A percentile compares a stretch with the other conserved stretches of the same genome.
Evolutionary conservation across 805 yeast species (phyloP).

Genomic region (Lachancea fermentati): DNA sequence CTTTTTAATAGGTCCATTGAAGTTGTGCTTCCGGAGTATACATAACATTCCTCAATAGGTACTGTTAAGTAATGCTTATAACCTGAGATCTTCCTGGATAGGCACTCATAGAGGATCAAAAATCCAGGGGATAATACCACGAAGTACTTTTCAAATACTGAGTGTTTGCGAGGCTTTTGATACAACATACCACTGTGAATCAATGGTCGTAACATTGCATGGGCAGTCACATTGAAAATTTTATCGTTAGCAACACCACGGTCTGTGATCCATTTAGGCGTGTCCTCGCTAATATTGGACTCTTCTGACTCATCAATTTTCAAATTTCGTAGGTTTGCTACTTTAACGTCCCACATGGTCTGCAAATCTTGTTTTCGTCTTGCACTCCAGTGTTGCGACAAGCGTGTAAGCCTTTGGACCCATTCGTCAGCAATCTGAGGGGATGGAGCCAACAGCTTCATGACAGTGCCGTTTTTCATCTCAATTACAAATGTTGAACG

Average conservation of each 20-base stretch:
- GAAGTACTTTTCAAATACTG: constrained; percentile 55
- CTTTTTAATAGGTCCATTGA: constrained; percentile 48
- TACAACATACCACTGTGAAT: constrained; percentile 62
- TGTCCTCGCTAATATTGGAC: constrained; percentile 42
- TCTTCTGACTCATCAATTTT: constrained; percentile 53
- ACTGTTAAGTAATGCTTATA: constrained; percentile 52
- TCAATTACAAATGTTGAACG: constrained; percentile 51
- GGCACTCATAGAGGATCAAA: constrained; percentile 51
- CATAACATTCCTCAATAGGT: constrained; percentile 61
- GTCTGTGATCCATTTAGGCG: constrained; percentile 50
- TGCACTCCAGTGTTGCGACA: constrained; percentile 55
- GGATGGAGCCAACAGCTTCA: constrained; percentile 54
- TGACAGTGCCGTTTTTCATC: constrained; percentile 39
- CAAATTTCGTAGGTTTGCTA: constrained; percentile 41
- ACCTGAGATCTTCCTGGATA: constrained; percentile 42
- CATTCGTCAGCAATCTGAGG: constrained; percentile 51
- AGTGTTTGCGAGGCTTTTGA: constrained; percentile 63
- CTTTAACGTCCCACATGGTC: constrained; percentile 35
- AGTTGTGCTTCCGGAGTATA: constrained; percentile 66
- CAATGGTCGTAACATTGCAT: constrained; percentile 55
- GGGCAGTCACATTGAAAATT: constrained; percentile 49
- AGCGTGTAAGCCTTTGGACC: constrained; percentile 45
- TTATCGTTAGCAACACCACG: constrained; percentile 47
- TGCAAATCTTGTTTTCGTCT: constrained; percentile 39
- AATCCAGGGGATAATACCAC: constrained; percentile 69